phyloP scores from a whole-genome alignment of 192 early-diverging fungal genomes.

The Coemansia sp. region DNA sequence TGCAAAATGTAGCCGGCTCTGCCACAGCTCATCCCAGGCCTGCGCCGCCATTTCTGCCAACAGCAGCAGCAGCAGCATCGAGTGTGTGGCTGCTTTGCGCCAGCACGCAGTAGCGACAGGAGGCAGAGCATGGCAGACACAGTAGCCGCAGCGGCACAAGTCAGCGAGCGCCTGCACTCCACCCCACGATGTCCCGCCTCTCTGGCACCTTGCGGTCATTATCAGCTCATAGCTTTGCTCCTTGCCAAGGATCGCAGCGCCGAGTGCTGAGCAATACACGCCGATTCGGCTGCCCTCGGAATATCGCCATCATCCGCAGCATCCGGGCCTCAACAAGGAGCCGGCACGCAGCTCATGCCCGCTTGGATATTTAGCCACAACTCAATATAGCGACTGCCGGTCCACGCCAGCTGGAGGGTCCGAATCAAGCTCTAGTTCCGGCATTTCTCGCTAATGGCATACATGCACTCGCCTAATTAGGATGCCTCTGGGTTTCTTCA shows the following conservation, averaged over 20 bases:
- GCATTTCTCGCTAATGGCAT: background rate
- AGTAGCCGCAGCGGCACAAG: background rate
- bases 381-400: background rate
- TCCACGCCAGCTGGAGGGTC: too few species aligned
- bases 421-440: background rate
- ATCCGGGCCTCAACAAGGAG: background rate
- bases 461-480: background rate
- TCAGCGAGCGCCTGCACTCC: background rate
- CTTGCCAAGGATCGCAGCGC: background rate
- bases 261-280: background rate
- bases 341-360: background rate
- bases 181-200: background rate
- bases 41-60: background rate
- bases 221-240: background rate
- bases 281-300: background rate
- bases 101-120: conserved; percentile 5
- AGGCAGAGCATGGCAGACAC: conserved; percentile 5
- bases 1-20: too few species aligned
- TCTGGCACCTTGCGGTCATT: background rate
- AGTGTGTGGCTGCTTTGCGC: background rate
- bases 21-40: background rate
- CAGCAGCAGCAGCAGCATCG: background rate
- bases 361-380: too few species aligned
- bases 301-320: background rate
- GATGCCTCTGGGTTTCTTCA: background rate